Base-by-base conservation (phyloP, 768 basidiomycete genomes). In the Trametes sanguinea region DNA sequence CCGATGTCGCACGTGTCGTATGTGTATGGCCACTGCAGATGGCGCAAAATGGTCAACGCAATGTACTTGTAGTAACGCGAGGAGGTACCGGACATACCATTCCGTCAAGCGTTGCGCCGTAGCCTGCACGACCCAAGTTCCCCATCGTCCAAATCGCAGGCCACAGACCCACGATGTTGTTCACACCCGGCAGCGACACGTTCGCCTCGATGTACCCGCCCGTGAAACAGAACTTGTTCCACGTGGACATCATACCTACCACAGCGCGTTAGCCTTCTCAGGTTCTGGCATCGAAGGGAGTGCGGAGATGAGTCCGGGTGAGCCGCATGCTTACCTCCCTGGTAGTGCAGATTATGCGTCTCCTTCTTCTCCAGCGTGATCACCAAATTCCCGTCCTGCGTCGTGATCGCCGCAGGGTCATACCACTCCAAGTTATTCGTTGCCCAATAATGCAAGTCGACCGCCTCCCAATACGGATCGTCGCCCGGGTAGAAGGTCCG, bases 211-310 rank as follows among this genome's bases (percentile, higher is more conserved):
- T 78, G 60, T 92, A 79, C 43, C 95, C 95, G 40, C 92, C 93
- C 33, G 92, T 92, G 76, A 96, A 95, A 76, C 93, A 98, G 65
- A 98, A 91, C 74, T 96, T 95, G 76, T 97, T 97, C 92, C 87
- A 78, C 16, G 83, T 81, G 27, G 84, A 76, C 70, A 92, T 76
- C 79, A 92, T 76, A 14, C 71, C 67, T 67, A 48, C 3, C 46
- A 33, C 8, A 53, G n/a, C 33, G 40, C 40, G 10, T 39, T 14
- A 39, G 4, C 13, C 37, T 53, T 22, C 42, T 22, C 16, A 17
- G 42, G 29, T n/a, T 29, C 40, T 17, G 30, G 29, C 42, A n/a
- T 22, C 32, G 30, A 37, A 40, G 17, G 7, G 43, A 17, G 17
- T 7, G 27, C 37, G 27, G 27, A 54, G 17, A 54, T 45, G 16